Base-by-base conservation (phyloP, 164 flowering plant genomes). In the Saururus chinensis region DNA sequence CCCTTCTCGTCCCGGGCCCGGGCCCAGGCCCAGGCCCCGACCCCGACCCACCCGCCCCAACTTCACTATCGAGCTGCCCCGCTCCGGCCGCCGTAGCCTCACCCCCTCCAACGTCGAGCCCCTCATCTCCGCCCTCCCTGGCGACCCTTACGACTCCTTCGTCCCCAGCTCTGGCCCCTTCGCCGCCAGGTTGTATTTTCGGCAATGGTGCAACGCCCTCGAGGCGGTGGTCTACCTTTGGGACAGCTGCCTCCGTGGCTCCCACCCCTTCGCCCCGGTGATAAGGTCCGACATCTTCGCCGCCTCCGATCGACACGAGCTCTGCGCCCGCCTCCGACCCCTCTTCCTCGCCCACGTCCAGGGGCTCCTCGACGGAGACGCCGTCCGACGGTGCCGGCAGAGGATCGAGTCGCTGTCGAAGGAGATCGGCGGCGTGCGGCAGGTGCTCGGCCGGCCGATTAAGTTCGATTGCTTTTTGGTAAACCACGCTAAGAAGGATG, bases 231-330 rank as follows among this genome's bases (percentile, higher is more conserved):
- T 79, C 6, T 41, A 26, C 42, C 56, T 89, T n/a, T 92, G 98
- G 98, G 73, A 70, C 1, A 59, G 68, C 21, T 75, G 87, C 19
- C 71, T 89, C 13, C 63, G 62, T 13, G 84, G 82, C 0, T 66
- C 30, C 20, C 80, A 78, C 52, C 4, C 0, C 7, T 70, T 79
- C 40, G 63, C 54, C 23, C 88, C 92, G 1, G 8, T 20, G 6
- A 49, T 89, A 1, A 40, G 49, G 0, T 59, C 69, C 4, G 64
- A 62, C 9, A 65, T 73, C 6, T 16, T 61, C 1, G 66, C 80
- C 40, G 74, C 79, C 0, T 83, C 87, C 0, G 86, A 83, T 51
- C 19, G n/a, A n/a, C 74, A 60, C 9, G 96, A 86, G 68, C 76
- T 88, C 56, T 53, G 63, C 9, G 77, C 45, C 11, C 57, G 71